phyloP scores from a whole-genome alignment of 2,329 filamentous ascomycete species.

The Epicoccum nigrum region DNA sequence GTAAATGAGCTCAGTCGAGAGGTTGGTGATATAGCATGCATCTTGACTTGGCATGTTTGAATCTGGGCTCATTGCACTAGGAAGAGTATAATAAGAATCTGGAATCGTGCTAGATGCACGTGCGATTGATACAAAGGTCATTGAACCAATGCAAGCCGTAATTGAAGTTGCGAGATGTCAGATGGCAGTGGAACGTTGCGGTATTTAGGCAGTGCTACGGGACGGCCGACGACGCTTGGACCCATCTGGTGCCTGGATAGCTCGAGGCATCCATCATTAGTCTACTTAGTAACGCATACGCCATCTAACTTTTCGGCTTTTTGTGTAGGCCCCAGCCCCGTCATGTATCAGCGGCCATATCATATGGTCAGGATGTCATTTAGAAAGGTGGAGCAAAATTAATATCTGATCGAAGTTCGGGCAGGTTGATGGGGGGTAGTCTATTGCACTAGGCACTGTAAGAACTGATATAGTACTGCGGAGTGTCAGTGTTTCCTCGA shows the following conservation, averaged over 20 bases:
- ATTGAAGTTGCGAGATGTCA: background rate
- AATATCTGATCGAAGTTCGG: constrained; percentile 19
- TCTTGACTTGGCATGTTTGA: background rate
- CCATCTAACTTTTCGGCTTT: no score
- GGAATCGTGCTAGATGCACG: no score
- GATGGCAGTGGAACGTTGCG: background rate
- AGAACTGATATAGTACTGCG: constrained; percentile 64
- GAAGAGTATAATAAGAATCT: no score
- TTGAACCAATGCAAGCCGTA: no score
- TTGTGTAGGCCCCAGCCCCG: no score
- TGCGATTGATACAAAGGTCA: no score
- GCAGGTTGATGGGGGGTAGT: background rate
- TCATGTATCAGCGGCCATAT: no score
- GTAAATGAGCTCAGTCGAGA: constrained; percentile 13
- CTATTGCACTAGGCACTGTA: constrained; percentile 51
- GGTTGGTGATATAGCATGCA: constrained; percentile 1
- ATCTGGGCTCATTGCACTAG: background rate
- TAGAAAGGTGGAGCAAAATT: background rate
- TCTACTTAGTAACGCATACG: background rate
- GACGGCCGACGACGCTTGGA: background rate
- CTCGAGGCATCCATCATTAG: constrained; percentile 6
- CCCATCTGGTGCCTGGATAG: constrained; percentile 6
- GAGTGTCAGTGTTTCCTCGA: background rate
- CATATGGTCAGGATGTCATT: no score
- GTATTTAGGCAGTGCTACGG: background rate